Conservation (phyloP, 2,329 filamentous ascomycete species). For the Fusarium zealandicum region DNA sequence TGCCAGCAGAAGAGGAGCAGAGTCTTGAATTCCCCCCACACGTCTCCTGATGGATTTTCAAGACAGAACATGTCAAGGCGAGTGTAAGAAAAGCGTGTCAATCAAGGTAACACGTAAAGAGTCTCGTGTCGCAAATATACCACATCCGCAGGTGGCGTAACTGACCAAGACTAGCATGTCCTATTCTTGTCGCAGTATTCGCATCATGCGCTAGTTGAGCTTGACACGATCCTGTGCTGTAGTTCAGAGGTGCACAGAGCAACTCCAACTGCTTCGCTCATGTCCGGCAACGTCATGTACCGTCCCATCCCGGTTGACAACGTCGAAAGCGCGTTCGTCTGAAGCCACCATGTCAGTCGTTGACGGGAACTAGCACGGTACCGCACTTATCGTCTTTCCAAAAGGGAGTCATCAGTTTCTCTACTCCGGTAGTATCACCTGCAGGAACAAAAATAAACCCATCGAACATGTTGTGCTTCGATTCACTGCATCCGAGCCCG, state of each 20-base stretch:
- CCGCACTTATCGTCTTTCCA: no score
- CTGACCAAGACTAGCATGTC: not conserved
- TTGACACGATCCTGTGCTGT: not conserved
- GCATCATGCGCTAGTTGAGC: conserved; percentile 3
- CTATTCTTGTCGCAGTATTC: conserved; percentile 2
- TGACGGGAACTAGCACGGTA: no score
- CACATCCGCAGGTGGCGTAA: not conserved
- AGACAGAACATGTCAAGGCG: conserved; percentile 12
- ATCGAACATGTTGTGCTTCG: conserved; percentile 5
- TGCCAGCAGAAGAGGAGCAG: conserved; percentile 3
- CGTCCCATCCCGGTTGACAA: no score
- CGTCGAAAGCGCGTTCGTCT: not conserved
- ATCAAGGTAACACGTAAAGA: conserved; percentile 18
- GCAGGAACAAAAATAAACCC: not conserved
- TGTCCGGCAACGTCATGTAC: not conserved
- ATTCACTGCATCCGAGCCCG: conserved; percentile 8
- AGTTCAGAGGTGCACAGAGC: not conserved
- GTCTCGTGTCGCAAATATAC: conserved; percentile 13
- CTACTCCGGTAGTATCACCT: no score
- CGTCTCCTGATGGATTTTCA: conserved; percentile 10
- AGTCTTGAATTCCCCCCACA: conserved; percentile 12
- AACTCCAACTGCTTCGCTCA: not conserved
- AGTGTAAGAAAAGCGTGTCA: conserved; percentile 6
- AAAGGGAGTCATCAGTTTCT: not conserved
- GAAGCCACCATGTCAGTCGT: not conserved